Evolutionary conservation across 2,329 filamentous ascomycete species (phyloP), one percentile per base, ranked within the genome.

Genomic region (Scedosporium apiospermum): DNA sequence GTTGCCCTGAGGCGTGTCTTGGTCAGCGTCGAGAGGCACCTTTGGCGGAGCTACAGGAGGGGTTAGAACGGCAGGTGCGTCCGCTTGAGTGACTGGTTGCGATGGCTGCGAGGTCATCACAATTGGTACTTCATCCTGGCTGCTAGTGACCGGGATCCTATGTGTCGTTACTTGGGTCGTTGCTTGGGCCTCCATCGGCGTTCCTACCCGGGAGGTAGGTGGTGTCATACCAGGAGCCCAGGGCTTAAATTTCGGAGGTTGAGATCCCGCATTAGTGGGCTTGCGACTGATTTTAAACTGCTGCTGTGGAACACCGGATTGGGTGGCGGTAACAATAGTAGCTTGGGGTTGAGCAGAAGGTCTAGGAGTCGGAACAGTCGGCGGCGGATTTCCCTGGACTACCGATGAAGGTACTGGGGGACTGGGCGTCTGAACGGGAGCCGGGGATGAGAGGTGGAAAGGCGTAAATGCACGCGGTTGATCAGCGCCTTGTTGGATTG

Each of bases 241-340:
- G 10, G 64, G 58, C 46, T 51, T 62, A 41, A 61, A 63, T 18
- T 38, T 61, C 6, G 49, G 5, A 3, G 62, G 27, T 26, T 51
- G n/a, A 5, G 44, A n/a, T 16, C 62, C 62, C 3, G 58, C 46
- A 34, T 61, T 63, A 16, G 58, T 61, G 4, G 62, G 58, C 18
- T 63, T 63, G 38, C 62, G 57, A 9, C 44, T 58, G 6, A 63
- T 61, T 38, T 53, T 59, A 9, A 63, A 59, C 5, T 34, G 14
- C 42, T 53, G 38, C 10, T 30, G 60, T 26, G 60, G 51, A n/a
- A 16, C 38, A 7, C 49, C 30, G 27, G 14, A 3, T 27, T 14
- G 26, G 21, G 41, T 4, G 10, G 27, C n/a, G 18, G 5, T 14
- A 21, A n/a, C 30, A 6, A 23, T 26, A 21, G 23, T 3, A 6